Evolutionary conservation across 2,329 filamentous ascomycete genomes (phyloP).

Genomic region (Neobulgaria alba): DNA sequence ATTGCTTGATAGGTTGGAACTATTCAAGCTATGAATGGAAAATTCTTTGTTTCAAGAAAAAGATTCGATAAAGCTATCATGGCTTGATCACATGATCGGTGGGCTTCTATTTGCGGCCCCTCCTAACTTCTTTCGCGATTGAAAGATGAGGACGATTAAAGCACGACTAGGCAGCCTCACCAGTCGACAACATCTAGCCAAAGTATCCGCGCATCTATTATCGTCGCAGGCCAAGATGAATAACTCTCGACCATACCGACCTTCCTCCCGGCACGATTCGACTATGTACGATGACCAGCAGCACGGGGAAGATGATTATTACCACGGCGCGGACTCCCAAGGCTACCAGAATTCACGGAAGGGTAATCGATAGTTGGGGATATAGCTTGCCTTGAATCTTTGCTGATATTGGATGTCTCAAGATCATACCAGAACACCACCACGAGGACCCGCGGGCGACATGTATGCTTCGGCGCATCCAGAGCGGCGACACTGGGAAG

Average conservation of each 20-base stretch:
- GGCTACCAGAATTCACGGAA: conserved; percentile 27
- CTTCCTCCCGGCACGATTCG: conserved; percentile 18
- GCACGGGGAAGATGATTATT: conserved; percentile 17
- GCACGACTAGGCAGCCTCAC: too few relatives aligned
- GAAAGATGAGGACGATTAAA: too few relatives aligned
- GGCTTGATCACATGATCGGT: too few relatives aligned
- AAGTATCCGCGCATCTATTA: too few relatives aligned
- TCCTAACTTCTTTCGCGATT: too few relatives aligned
- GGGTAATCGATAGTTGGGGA: conserved; percentile 30
- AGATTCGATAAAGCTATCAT: too few relatives aligned
- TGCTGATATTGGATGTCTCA: conserved; percentile 29
- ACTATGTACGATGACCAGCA: conserved; percentile 39
- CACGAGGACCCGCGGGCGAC: conserved; percentile 18
- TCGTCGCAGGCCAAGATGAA: conserved; percentile 20
- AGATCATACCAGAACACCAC: conserved; percentile 28
- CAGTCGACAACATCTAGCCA: too few relatives aligned
- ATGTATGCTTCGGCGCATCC: conserved; percentile 9
- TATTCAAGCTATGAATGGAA: not conserved
- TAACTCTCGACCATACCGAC: conserved; percentile 13
- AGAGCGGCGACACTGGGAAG: conserved; percentile 23
- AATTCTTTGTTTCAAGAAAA: not conserved
- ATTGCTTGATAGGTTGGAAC: too few relatives aligned
- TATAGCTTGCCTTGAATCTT: conserved; percentile 20
- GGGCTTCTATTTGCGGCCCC: too few relatives aligned
- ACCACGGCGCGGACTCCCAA: conserved; percentile 18